phyloP scores from a whole-genome alignment of 208 protist species.

The Trypanosoma melophagium region DNA sequence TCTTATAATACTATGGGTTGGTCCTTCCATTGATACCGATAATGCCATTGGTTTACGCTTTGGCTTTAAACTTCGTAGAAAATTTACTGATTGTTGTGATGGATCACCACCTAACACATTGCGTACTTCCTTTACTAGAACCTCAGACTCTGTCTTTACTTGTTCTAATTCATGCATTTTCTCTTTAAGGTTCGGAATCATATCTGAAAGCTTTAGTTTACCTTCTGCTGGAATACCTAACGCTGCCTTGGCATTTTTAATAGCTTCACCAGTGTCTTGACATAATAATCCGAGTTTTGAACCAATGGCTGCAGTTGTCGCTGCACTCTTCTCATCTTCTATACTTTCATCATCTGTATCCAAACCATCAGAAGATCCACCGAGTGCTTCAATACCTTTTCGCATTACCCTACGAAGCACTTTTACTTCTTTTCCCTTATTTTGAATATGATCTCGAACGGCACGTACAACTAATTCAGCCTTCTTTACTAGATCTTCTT shows the following conservation, averaged over 20 bases:
- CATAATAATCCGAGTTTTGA: slow-evolving; percentile 33
- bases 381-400: slow-evolving; percentile 41
- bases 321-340: slow-evolving; percentile 21
- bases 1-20: too few relatives aligned
- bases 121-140: slow-evolving; percentile 37
- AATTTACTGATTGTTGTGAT: slow-evolving; percentile 16
- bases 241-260: slow-evolving; percentile 37
- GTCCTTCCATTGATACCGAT: slow-evolving; percentile 19
- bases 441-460: slow-evolving; percentile 10
- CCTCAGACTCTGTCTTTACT: slow-evolving; percentile 40
- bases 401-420: slow-evolving; percentile 42
- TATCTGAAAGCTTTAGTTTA: slow-evolving; percentile 29
- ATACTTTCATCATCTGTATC: slow-evolving; percentile 33
- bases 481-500: slow-evolving; percentile 25
- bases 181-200: slow-evolving; percentile 33
- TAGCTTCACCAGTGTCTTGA: slow-evolving; percentile 36
- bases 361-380: slow-evolving; percentile 27
- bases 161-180: slow-evolving; percentile 47
- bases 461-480: slow-evolving; percentile 16
- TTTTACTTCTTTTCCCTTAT: slow-evolving; percentile 28
- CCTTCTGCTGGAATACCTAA: slow-evolving; percentile 23
- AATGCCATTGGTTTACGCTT: slow-evolving; percentile 59
- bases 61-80: slow-evolving; percentile 35
- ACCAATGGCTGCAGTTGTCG: slow-evolving; percentile 11
- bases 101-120: slow-evolving; percentile 40